These are phyloP conservation scores for Lasiodiplodia citricola DNA, from an alignment of 2,329 filamentous ascomycete genomes.

Conservation along the genomic window DNA sequence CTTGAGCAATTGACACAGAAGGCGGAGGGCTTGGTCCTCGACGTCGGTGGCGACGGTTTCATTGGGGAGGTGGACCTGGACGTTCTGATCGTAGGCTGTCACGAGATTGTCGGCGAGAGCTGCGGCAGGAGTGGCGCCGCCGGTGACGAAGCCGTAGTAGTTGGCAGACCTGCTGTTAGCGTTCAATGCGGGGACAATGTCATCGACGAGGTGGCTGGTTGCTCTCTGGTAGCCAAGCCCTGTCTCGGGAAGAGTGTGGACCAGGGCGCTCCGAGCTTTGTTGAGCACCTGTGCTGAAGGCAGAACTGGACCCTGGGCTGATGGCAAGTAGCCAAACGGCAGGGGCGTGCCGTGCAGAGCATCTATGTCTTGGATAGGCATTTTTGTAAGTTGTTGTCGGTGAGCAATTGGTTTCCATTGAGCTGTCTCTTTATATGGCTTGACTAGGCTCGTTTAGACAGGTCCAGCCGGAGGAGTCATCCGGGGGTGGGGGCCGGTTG, in stretches of 20 bases:
- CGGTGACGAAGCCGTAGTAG: conserved; percentile 91
- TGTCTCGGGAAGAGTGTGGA: conserved; percentile 40
- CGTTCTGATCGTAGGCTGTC: conserved; percentile 80
- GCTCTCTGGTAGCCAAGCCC: conserved; percentile 53
- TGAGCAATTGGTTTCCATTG: not conserved
- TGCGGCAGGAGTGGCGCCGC: conserved; percentile 78
- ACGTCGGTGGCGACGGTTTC: conserved; percentile 79
- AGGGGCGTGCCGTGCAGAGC: not conserved
- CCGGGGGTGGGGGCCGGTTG: too few relatives aligned
- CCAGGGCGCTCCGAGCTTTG: conserved; percentile 43
- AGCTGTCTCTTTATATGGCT: not conserved
- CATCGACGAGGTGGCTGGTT: conserved; percentile 50
- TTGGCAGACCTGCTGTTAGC: conserved; percentile 59
- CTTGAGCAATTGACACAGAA: conserved; percentile 71
- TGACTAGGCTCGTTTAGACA: conserved; percentile 6
- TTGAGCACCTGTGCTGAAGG: conserved; percentile 39
- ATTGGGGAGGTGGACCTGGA: conserved; percentile 77
- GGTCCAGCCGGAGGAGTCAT: conserved; percentile 15
- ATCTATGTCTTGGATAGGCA: not conserved
- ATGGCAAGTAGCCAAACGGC: not conserved
- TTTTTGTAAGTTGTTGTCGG: not conserved
- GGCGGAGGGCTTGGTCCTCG: conserved; percentile 72
- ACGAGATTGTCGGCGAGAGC: conserved; percentile 85
- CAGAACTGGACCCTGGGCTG: conserved; percentile 37
- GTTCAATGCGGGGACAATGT: conserved; percentile 65